Evolutionary conservation across 2,329 filamentous ascomycete genomes (phyloP).

Genomic region (Pseudogymnoascus sp.): DNA sequence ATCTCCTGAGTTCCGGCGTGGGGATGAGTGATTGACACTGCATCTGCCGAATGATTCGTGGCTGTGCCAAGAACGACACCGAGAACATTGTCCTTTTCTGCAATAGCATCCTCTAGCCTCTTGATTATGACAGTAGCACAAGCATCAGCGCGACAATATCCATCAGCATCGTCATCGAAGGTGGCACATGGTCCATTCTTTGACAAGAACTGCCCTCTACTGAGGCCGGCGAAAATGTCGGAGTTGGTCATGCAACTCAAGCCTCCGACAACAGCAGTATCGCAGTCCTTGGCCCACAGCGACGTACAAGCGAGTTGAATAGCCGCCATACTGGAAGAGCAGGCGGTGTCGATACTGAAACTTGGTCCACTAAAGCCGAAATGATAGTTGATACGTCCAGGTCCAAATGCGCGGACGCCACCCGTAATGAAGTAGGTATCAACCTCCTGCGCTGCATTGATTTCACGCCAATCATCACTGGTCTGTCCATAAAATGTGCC

Average conservation of each 20-base stretch:
- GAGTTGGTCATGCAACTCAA: conserved; percentile 24
- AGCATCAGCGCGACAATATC: conserved; percentile 46
- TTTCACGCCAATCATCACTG: conserved; percentile 27
- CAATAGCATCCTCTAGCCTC: conserved; percentile 38
- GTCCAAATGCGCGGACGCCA: conserved; percentile 26
- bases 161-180: conserved; percentile 40
- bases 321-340: conserved; percentile 32
- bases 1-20: conserved; percentile 68
- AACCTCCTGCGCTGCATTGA: conserved; percentile 25
- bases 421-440: conserved; percentile 27
- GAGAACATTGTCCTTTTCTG: conserved; percentile 41
- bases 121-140: conserved; percentile 42
- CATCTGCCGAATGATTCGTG: conserved; percentile 75
- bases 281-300: conserved; percentile 24
- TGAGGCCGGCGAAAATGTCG: conserved; percentile 25
- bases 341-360: conserved; percentile 34
- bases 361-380: conserved; percentile 36
- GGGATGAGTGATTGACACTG: conserved; percentile 76
- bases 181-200: conserved; percentile 38
- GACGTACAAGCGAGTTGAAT: conserved; percentile 25
- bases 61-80: conserved; percentile 57
- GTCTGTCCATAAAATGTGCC: conserved; percentile 27
- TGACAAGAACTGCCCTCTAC: conserved; percentile 25
- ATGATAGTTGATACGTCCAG: conserved; percentile 31
- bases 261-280: conserved; percentile 25